Evolutionary conservation across 768 basidiomycete species (phyloP).

Genomic region (Cubamyces sp.): DNA sequence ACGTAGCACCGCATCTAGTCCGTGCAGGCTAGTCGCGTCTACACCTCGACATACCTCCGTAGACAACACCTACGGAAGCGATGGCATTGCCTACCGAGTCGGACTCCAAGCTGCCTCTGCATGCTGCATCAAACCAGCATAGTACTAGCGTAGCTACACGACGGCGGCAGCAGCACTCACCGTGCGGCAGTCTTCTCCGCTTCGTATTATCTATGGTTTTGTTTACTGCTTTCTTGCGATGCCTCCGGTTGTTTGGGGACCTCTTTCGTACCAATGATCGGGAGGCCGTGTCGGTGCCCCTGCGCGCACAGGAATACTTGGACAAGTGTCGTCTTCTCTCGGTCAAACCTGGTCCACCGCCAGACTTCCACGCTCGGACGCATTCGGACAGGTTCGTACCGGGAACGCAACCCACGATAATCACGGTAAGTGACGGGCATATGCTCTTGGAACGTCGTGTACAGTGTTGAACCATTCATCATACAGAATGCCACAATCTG

Average conservation of each 20-base stretch:
- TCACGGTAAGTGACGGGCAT: slow-evolving; percentile 6
- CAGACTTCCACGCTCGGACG: slow-evolving; percentile 51
- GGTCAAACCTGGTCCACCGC: slow-evolving; percentile 46
- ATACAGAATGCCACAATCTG: slow-evolving; percentile 73
- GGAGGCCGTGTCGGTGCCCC: background rate
- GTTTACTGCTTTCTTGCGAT: background rate
- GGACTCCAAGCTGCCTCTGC: slow-evolving; percentile 8
- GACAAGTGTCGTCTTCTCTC: slow-evolving; percentile 49
- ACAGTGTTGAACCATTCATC: background rate
- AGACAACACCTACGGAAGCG: too few species aligned
- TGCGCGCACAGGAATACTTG: slow-evolving; percentile 37
- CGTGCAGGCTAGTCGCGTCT: too few species aligned
- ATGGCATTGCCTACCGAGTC: background rate
- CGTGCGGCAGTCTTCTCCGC: background rate
- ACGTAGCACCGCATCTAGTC: too few species aligned
- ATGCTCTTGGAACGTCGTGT: background rate
- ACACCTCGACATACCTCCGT: too few species aligned
- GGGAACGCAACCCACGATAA: slow-evolving; percentile 62
- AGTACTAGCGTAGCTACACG: background rate
- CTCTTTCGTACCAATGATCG: background rate
- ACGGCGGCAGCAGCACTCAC: background rate
- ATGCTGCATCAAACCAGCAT: background rate
- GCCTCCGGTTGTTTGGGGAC: background rate
- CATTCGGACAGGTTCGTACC: slow-evolving; percentile 68
- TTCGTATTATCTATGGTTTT: slow-evolving; percentile 1